These are phyloP conservation scores for Suhomyces sp. DNA, from an alignment of 805 yeast species.

Conservation along the genomic window DNA sequence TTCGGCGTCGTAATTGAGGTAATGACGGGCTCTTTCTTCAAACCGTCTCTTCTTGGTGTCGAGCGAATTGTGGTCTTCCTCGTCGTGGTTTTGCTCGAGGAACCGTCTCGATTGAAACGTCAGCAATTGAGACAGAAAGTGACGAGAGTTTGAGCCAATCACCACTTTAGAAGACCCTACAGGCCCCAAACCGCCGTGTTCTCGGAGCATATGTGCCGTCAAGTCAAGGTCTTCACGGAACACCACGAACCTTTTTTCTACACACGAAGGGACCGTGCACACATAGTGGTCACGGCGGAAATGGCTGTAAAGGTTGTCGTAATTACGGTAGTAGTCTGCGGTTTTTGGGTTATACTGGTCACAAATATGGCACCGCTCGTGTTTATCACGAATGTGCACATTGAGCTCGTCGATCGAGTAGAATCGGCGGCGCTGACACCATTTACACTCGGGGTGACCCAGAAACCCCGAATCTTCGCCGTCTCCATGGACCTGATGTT, in stretches of 20 bases:
- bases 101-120: slow-evolving; percentile 42
- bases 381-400: slow-evolving; percentile 75
- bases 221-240: slow-evolving; percentile 83
- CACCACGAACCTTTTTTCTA: slow-evolving; percentile 89
- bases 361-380: slow-evolving; percentile 89
- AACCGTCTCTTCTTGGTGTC: slow-evolving; percentile 58
- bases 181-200: slow-evolving; percentile 60
- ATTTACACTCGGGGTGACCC: slow-evolving; percentile 88
- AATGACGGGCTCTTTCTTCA: slow-evolving; percentile 83
- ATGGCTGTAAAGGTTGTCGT: slow-evolving; percentile 71
- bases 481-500: slow-evolving; percentile 76
- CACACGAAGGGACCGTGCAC: slow-evolving; percentile 73
- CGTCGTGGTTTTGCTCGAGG: slow-evolving; percentile 16
- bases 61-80: slow-evolving; percentile 37
- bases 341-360: slow-evolving; percentile 65
- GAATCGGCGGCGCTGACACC: slow-evolving; percentile 70
- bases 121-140: slow-evolving; percentile 60
- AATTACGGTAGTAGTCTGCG: slow-evolving; percentile 65
- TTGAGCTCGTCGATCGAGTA: slow-evolving; percentile 87
- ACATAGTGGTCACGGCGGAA: slow-evolving; percentile 70
- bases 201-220: slow-evolving; percentile 81
- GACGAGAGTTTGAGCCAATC: slow-evolving; percentile 34
- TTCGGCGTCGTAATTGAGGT: slow-evolving; percentile 52
- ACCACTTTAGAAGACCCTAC: slow-evolving; percentile 44
- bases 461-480: slow-evolving; percentile 56